Conservation (phyloP, 257 asterid species). For the Petunia secreta region DNA sequence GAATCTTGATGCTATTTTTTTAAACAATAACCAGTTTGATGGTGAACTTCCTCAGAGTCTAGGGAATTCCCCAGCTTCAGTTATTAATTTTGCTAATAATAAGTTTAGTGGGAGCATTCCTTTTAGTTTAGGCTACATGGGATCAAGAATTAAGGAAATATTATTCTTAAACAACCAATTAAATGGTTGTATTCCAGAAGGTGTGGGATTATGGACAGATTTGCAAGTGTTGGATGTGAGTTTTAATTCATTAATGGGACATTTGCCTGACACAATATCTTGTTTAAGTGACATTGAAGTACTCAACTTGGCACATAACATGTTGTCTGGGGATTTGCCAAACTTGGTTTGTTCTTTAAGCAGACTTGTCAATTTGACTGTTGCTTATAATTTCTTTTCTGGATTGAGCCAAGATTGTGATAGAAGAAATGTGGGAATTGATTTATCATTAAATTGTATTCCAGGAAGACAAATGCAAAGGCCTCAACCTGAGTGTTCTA, state of each 20-base stretch:
- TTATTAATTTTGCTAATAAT: slow-evolving; percentile 77
- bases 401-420: slow-evolving; percentile 74
- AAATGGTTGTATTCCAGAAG: slow-evolving; percentile 88
- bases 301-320: slow-evolving; percentile 71
- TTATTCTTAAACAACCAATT: slow-evolving; percentile 72
- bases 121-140: slow-evolving; percentile 69
- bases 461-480: slow-evolving; percentile 77
- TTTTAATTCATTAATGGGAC: slow-evolving; percentile 70
- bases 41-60: slow-evolving; percentile 62
- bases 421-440: slow-evolving; percentile 58
- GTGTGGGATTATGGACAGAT: slow-evolving; percentile 79
- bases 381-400: slow-evolving; percentile 78
- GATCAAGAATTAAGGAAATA: slow-evolving; percentile 62
- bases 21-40: slow-evolving; percentile 67
- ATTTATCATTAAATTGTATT: slow-evolving; percentile 82
- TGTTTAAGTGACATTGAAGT: slow-evolving; percentile 73
- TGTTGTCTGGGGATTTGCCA: slow-evolving; percentile 72
- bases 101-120: slow-evolving; percentile 69
- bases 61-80: slow-evolving; percentile 92
- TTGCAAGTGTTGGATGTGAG: slow-evolving; percentile 82
- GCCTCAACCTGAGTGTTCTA: slow-evolving; percentile 73
- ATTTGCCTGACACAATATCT: slow-evolving; percentile 72
- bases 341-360: slow-evolving; percentile 69
- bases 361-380: slow-evolving; percentile 65
- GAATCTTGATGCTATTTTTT: slow-evolving; percentile 75